Evolutionary conservation across 192 early-diverging fungal species (phyloP).

Genomic region (Coemansia guatemalensis): DNA sequence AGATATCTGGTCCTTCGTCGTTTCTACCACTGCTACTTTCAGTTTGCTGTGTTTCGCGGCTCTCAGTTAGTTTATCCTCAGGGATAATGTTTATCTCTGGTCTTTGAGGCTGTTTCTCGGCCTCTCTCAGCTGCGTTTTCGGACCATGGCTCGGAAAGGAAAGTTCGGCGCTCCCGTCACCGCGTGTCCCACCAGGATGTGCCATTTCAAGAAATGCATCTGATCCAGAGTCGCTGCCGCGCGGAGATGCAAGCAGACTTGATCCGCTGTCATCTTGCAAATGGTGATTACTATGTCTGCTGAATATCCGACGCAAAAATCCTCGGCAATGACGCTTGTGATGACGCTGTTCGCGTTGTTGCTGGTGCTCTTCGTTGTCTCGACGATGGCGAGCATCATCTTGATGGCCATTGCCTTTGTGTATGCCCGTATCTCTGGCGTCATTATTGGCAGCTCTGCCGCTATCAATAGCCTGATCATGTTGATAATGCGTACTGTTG

Average conservation of each 20-base stretch:
- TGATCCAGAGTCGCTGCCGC: background rate
- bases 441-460: background rate
- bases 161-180: background rate
- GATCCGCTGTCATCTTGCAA: slow-evolving; percentile 1
- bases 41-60: background rate
- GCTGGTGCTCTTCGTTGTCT: background rate
- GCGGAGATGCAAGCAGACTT: slow-evolving; percentile 4
- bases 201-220: background rate
- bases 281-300: background rate
- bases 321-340: background rate
- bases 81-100: background rate
- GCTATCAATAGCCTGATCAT: background rate
- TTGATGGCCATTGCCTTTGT: background rate
- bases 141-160: background rate
- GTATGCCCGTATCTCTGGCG: background rate
- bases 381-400: no score
- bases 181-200: background rate
- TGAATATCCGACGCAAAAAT: slow-evolving; percentile 9
- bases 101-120: background rate
- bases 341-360: background rate
- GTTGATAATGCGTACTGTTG: background rate
- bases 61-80: background rate
- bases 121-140: background rate
- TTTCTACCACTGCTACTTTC: background rate
- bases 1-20: slow-evolving; percentile 41